phyloP scores from a whole-genome alignment of 2,329 filamentous ascomycete species.

The Dryadomyces sulphureus region DNA sequence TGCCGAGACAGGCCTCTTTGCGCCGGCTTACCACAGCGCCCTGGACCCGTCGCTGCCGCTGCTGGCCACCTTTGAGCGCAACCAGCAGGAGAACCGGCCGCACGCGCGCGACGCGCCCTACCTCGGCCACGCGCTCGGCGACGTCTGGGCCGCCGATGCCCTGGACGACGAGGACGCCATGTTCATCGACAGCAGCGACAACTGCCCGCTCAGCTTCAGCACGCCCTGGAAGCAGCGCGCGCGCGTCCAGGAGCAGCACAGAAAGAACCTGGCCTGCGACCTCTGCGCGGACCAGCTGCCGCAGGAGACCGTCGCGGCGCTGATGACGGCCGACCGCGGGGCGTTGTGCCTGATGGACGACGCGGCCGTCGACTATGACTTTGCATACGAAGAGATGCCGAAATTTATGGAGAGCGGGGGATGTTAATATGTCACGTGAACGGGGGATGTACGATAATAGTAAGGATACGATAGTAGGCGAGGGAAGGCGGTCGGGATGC shows the following conservation, averaged over 20 bases:
- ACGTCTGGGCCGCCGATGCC: not conserved
- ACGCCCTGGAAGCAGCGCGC: not conserved
- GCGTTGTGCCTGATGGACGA: constrained; percentile 6
- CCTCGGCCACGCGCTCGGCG: not conserved
- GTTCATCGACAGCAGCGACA: not conserved
- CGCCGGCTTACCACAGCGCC: constrained; percentile 31
- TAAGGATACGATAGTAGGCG: no score
- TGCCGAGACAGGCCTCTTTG: constrained; percentile 27
- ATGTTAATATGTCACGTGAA: not conserved
- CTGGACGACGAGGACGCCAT: not conserved
- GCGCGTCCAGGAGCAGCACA: constrained; percentile 2
- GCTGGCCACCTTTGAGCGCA: constrained; percentile 24
- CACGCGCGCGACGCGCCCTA: constrained; percentile 1
- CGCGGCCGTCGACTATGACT: constrained; percentile 8
- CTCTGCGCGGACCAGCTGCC: constrained; percentile 8
- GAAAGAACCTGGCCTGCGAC: not conserved
- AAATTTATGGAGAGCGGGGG: not conserved
- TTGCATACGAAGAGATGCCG: constrained; percentile 13
- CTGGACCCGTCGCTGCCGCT: constrained; percentile 28
- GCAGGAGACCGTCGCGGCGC: constrained; percentile 7
- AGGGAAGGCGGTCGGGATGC: no score
- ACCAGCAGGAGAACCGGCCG: constrained; percentile 26
- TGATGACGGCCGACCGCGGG: constrained; percentile 11
- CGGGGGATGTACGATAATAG: not conserved
- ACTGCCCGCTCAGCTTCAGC: not conserved